Evolutionary conservation across 2,329 filamentous ascomycete species (phyloP).

Genomic region (Penicillium sp.): DNA sequence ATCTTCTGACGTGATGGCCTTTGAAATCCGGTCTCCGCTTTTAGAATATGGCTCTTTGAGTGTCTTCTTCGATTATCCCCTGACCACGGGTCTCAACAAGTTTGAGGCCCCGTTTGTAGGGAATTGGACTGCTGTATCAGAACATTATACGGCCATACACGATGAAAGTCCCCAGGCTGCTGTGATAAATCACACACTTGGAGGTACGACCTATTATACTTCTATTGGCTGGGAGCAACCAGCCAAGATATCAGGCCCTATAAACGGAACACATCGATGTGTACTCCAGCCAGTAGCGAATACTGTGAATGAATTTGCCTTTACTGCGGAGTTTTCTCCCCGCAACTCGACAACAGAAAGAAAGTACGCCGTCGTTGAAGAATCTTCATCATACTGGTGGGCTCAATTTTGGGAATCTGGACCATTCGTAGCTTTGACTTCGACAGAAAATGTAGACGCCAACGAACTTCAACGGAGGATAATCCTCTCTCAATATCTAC

Average conservation of each 20-base stretch:
- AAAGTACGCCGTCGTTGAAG: conserved; percentile 24
- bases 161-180: conserved; percentile 23
- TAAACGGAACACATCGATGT: conserved; percentile 43
- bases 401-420: conserved; percentile 48
- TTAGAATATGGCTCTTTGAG: conserved; percentile 38
- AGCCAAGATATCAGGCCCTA: conserved; percentile 31
- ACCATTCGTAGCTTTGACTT: conserved; percentile 51
- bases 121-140: conserved; percentile 46
- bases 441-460: conserved; percentile 37
- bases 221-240: conserved; percentile 36
- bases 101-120: conserved; percentile 56
- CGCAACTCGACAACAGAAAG: conserved; percentile 1
- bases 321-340: not conserved
- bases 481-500: conserved; percentile 52
- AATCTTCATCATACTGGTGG: conserved; percentile 45
- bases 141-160: conserved; percentile 40
- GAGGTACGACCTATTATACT: conserved; percentile 42
- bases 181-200: conserved; percentile 43
- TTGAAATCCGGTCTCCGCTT: conserved; percentile 42
- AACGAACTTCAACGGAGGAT: conserved; percentile 51
- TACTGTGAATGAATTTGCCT: conserved; percentile 4
- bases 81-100: conserved; percentile 46
- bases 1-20: conserved; percentile 44
- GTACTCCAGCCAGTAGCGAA: conserved; percentile 28
- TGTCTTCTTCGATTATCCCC: conserved; percentile 53